Evolutionary conservation across 345 rosid genomes (phyloP), one percentile per base, ranked within the genome.

Genomic region (Arabis hirsuta): DNA sequence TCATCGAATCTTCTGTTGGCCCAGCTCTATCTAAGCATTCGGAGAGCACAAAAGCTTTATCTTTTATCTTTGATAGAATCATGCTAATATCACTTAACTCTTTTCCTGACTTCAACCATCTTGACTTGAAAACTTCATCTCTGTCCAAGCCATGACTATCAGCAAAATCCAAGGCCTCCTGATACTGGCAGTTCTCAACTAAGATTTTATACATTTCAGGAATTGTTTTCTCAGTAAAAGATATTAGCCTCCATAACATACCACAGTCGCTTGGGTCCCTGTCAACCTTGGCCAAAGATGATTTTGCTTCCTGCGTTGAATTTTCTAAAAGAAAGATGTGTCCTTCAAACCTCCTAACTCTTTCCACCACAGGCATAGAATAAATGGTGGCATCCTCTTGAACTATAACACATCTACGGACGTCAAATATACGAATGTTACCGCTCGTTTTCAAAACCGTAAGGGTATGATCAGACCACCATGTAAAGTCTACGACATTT

Each of bases 401-500:
- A 69, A 87, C 67, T 69, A 78, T 81, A 70, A 72, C 72, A 73
- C 89, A 88, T 47, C 77, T 79, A 71, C 57, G 68, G 56, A 85
- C 63, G 83, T 91, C 89, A 59, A 83, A 51, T 87, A 88, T 84
- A 62, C 81, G 71, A 55, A 91, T 32, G 32, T 44, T 64, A 47
- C 96, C 96, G 13, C 81, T 77, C 62, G 72, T 76, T 78, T 81
- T 91, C 55, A 82, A 83, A 71, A 91, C 56, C 73, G 89, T 62
- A 74, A 95, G 73, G 72, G 87, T 58, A 19, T 85, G 85, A 62
- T 88, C 93, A 67, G 93, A 89, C 97, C 97, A 95, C 99, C 97
- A 95, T 55, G 97, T 83, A 61, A 95, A 89, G 77, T 95, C 99
- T 47, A 73, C 75, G 52, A 81, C 71, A 72, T 81, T 85, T 55